Conservation (phyloP, 768 basidiomycete genomes). For the Suillus plorans region DNA sequence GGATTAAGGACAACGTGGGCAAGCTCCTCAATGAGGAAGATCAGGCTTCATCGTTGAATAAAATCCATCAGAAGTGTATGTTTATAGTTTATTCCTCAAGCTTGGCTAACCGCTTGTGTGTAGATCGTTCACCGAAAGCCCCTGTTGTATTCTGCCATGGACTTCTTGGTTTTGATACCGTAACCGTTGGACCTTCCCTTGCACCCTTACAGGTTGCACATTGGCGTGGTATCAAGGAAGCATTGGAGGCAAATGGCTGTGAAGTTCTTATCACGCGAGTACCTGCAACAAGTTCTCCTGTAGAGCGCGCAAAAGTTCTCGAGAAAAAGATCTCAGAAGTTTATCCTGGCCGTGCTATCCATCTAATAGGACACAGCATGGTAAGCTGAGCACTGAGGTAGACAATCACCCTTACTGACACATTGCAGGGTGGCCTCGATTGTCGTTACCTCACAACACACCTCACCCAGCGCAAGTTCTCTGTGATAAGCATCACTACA, state of each 20-base stretch:
- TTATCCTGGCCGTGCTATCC: constrained; percentile 82
- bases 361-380: constrained; percentile 88
- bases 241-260: constrained; percentile 81
- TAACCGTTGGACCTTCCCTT: constrained; percentile 75
- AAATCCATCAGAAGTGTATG: constrained; percentile 53
- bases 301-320: constrained; percentile 89
- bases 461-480: constrained; percentile 73
- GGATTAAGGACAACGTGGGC: constrained; percentile 43
- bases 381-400: constrained; percentile 34
- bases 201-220: constrained; percentile 86
- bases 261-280: constrained; percentile 94
- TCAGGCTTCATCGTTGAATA: constrained; percentile 42
- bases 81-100: constrained; percentile 13
- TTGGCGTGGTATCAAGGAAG: constrained; percentile 96
- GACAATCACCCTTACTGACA: constrained; percentile 1
- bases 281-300: constrained; percentile 86
- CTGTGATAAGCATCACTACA: constrained; percentile 85
- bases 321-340: constrained; percentile 74
- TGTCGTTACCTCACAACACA: constrained; percentile 87
- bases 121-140: constrained; percentile 76
- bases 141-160: constrained; percentile 97
- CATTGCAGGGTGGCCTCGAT: constrained; percentile 83
- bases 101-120: constrained; percentile 2
- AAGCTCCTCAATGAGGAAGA: constrained; percentile 53
- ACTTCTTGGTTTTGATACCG: constrained; percentile 84